Evolutionary conservation across 2,329 filamentous ascomycete species (phyloP), one percentile per base, ranked within the genome.

Genomic region (Helotiales sp.): DNA sequence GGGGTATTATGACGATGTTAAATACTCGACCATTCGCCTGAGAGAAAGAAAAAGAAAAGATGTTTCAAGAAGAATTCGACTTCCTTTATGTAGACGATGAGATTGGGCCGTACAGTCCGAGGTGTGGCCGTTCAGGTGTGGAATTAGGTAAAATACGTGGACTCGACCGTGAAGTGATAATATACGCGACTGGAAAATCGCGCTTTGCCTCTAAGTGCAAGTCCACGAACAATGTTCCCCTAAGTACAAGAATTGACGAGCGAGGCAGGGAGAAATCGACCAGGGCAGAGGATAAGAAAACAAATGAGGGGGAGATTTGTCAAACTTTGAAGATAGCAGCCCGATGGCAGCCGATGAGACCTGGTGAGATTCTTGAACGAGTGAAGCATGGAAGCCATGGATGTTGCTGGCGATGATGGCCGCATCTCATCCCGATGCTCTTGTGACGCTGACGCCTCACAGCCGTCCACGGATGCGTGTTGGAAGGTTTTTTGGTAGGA

Each of bases 141-240:
- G 55, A 55, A 54, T 61, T 60, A 64, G 55, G 58, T 64, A 63
- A 54, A 54, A 53, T 57, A 27, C 38, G 36, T 44, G 13, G 34
- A 34, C 47, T 48, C 52, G 54, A 59, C 64, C 59, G 53, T 55
- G 65, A 67, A 67, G 61, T 62, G 59, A 61, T 59, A 63, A 58
- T 60, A 42, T 67, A 65, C 54, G 58, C 62, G 62, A 63, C 40
- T 27, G 22, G 22, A 44, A 44, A 25, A 25, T 44, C 22, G 40
- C 19, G 40, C 57, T 52, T 40, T 38, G 40, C 49, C 52, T 29
- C 48, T 54, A 55, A 58, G 55, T 53, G 55, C 52, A 58, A 55
- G 54, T 60, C 38, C 46, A 53, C 34, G 49, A 51, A 31, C 36
- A 15, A 17, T 19, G 19, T 36, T 57, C 47, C 63, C 54, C 58